phyloP scores from a whole-genome alignment of 169 alveolate species.

The Cryptosporidium ubiquitum region DNA sequence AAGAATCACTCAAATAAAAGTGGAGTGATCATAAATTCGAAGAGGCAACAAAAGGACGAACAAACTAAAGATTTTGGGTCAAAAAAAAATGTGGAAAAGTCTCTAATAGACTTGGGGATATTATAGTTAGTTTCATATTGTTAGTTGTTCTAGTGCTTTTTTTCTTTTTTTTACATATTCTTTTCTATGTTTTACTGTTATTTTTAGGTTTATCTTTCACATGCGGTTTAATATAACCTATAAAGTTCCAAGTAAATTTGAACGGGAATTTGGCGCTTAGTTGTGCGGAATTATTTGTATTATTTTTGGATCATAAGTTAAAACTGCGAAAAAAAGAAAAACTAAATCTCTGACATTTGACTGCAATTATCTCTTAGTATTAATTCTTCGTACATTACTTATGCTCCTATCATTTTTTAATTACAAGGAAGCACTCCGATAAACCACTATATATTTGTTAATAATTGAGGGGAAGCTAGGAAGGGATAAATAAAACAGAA shows the following conservation, averaged over 20 bases:
- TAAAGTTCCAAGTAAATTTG: neutral
- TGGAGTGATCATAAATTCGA: neutral
- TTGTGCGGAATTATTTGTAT: neutral
- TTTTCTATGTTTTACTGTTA: neutral
- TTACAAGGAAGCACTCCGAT: neutral
- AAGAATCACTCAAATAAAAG: constrained; percentile 2
- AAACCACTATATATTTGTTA: no score
- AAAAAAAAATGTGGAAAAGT: neutral
- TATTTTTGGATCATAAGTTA: constrained; percentile 2
- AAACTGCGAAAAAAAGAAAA: neutral
- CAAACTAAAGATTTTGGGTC: neutral
- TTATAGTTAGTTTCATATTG: neutral
- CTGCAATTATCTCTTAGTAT: neutral
- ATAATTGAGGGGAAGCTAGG: neutral
- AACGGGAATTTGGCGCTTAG: neutral
- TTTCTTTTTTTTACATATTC: no score
- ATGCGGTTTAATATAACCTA: neutral
- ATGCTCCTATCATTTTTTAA: neutral
- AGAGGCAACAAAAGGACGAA: neutral
- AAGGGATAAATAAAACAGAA: no score
- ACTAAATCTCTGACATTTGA: neutral
- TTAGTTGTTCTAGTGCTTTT: neutral
- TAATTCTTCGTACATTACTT: neutral
- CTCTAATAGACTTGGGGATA: constrained; percentile 7
- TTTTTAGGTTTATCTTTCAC: neutral